Conservation (phyloP, 2,329 filamentous ascomycete species). For the Penicillium sclerotiorum region DNA sequence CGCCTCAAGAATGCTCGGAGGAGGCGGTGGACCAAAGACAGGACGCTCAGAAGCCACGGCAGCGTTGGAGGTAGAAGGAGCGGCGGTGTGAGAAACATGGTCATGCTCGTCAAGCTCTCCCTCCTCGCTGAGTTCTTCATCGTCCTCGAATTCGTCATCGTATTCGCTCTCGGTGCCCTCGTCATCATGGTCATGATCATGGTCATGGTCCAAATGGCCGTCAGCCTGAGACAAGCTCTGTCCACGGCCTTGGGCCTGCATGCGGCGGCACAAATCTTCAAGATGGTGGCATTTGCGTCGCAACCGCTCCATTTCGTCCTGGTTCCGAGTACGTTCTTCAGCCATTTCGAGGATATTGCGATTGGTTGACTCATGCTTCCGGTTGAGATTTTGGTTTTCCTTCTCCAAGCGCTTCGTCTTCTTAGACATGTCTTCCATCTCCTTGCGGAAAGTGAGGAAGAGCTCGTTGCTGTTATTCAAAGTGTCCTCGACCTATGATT, state of each 20-base stretch:
- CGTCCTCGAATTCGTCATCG: constrained; percentile 63
- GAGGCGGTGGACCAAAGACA: constrained; percentile 9
- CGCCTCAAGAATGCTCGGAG: constrained; percentile 41
- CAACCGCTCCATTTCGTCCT: constrained; percentile 76
- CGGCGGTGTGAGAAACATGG: constrained; percentile 30
- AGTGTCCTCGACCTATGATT: constrained; percentile 88
- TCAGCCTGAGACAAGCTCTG: constrained; percentile 61
- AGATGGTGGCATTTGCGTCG: constrained; percentile 87
- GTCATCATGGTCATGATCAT: too few species aligned
- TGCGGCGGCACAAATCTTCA: constrained; percentile 90
- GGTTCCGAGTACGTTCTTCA: constrained; percentile 78
- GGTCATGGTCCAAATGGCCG: constrained; percentile 53
- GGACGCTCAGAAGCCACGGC: constrained; percentile 40
- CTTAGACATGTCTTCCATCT: constrained; percentile 99
- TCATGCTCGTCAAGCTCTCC: constrained; percentile 47
- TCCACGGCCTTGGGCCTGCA: constrained; percentile 91
- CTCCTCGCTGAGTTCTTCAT: constrained; percentile 62
- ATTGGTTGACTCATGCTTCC: constrained; percentile 91
- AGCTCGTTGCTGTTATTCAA: constrained; percentile 98
- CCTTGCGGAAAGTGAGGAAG: constrained; percentile 94
- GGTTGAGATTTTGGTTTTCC: constrained; percentile 86
- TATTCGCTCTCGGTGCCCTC: constrained; percentile 50
- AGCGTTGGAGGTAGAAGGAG: too few species aligned
- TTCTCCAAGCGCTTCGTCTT: constrained; percentile 97
- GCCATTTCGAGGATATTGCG: constrained; percentile 97